Percentiles rank a stretch among this genome's conserved stretches.
Evolutionary conservation across 306 rosid genomes (phyloP).

Genomic region (Oxytropis ochrocephala): DNA sequence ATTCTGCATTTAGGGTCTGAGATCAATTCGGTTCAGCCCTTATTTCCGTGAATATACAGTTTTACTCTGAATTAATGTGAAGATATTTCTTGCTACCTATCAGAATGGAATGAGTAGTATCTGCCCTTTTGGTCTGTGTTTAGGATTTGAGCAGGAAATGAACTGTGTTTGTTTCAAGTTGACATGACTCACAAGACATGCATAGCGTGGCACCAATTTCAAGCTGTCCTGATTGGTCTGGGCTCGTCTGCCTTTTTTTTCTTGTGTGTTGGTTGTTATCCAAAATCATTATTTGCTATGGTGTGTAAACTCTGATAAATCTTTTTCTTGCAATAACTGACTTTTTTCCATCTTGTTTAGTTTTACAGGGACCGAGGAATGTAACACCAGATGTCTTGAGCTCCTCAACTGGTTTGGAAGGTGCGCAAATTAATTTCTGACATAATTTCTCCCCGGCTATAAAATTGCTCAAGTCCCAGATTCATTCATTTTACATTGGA

Average conservation of each 20-base stretch:
- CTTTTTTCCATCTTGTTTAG: conserved; percentile 35
- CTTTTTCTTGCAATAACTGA: background rate
- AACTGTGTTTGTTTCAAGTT: background rate
- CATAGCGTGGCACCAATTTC: background rate
- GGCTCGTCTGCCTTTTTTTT: background rate
- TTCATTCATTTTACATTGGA: background rate
- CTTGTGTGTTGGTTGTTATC: conserved; percentile 11
- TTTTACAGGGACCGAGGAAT: conserved; percentile 75
- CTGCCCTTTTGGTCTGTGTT: background rate
- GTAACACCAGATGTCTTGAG: conserved; percentile 74
- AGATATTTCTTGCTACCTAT: too few species aligned
- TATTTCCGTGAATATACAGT: too few species aligned
- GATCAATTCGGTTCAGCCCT: too few species aligned
- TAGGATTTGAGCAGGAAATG: background rate
- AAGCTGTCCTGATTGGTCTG: background rate
- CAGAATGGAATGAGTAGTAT: background rate
- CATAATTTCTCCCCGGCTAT: background rate
- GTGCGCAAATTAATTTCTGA: conserved; percentile 31
- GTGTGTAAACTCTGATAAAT: background rate
- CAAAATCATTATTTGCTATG: background rate
- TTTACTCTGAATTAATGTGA: too few species aligned
- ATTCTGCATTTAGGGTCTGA: too few species aligned
- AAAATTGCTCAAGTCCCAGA: conserved; percentile 10
- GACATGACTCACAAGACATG: background rate
- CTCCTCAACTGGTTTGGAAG: conserved; percentile 88